Base-by-base conservation (phyloP, 768 basidiomycete genomes). In the Imleria badia region DNA sequence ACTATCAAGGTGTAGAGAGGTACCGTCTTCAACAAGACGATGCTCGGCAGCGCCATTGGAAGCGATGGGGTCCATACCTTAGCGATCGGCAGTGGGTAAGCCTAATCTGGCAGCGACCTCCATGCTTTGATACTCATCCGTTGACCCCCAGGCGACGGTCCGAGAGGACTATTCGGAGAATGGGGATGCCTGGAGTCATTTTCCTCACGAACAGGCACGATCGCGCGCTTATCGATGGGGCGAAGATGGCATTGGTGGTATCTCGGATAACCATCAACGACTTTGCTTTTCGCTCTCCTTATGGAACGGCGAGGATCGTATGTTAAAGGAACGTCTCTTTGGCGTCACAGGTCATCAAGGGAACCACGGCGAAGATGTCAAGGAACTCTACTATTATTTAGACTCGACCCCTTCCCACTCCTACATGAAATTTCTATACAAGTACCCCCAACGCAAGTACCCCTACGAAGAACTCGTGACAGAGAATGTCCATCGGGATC, bases 361-460 rank as follows among this genome's bases (percentile, higher is more conserved):
- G 43, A 99, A 99, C 69, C 97, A 99, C 71, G 97, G 97, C 59
- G 97, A 99, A 73, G 97, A 99, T 67, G 94, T 96, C 76, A 98
- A 98, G 73, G 97, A 99, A 68, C 76, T 98, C 29, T 99, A 99
- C 72, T 99, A 96, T 70, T 99, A 99, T 72, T 83, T 99, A 56
- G 97, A 98, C 71, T 96, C 93, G 35, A 98, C 97, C 1, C 97
- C 97, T 35, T 98, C 97, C 2, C 97, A 99, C 66, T 97, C 95
- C 7, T 99, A 98, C 81, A 98, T 99, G 97, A 99, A 99, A 72
- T 98, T 92, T 73, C 76, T 98, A 52, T 99, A 99, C 83, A 99
- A 99, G 71, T 99, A 99, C 63, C 95, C 97, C 13, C 97, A 99
- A 70, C 78, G 85, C 63, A 77, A 80, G 33, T 99, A 82, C 72